Percentiles rank a stretch among this genome's conserved stretches.
Evolutionary conservation across 768 basidiomycete genomes (phyloP).

Genomic region (Pleurotus citrinopileatus): DNA sequence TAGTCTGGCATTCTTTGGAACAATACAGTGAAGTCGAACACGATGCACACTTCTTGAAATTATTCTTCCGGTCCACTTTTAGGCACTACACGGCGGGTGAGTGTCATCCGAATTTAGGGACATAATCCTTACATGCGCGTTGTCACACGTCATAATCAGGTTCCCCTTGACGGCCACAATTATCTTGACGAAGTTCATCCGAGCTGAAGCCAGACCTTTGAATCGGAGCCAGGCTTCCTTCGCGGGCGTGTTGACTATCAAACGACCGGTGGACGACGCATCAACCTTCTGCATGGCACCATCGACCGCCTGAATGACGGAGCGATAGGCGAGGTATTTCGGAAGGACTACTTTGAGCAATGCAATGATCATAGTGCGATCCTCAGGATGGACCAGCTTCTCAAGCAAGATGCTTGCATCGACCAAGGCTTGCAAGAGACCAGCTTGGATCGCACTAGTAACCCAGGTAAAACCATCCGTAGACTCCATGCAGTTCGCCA

Average conservation of each 20-base stretch:
- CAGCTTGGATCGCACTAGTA: constrained; percentile 26
- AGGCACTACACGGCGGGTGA: constrained; percentile 25
- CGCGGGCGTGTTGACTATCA: constrained; percentile 19
- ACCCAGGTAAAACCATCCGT: constrained; percentile 38
- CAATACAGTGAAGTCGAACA: constrained; percentile 35
- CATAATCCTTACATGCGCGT: constrained; percentile 30
- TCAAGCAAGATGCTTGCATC: constrained; percentile 24
- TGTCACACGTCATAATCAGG: constrained; percentile 30
- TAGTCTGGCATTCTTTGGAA: constrained; percentile 34
- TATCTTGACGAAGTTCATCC: constrained; percentile 20
- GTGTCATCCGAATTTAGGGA: no score
- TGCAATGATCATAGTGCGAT: constrained; percentile 24
- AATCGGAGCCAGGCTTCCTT: constrained; percentile 25
- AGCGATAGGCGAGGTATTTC: constrained; percentile 35
- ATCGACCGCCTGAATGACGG: constrained; percentile 29
- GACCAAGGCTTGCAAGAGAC: constrained; percentile 27
- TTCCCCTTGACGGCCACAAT: constrained; percentile 26
- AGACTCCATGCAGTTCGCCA: constrained; percentile 32
- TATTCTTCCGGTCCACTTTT: constrained; percentile 29
- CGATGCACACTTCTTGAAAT: constrained; percentile 29
- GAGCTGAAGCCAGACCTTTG: constrained; percentile 23
- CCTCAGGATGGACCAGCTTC: constrained; percentile 22
- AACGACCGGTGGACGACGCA: constrained; percentile 16
- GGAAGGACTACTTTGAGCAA: constrained; percentile 27
- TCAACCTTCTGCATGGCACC: constrained; percentile 23